phyloP scores from a whole-genome alignment of 2,329 filamentous ascomycete species.

The Neurospora crassa region DNA sequence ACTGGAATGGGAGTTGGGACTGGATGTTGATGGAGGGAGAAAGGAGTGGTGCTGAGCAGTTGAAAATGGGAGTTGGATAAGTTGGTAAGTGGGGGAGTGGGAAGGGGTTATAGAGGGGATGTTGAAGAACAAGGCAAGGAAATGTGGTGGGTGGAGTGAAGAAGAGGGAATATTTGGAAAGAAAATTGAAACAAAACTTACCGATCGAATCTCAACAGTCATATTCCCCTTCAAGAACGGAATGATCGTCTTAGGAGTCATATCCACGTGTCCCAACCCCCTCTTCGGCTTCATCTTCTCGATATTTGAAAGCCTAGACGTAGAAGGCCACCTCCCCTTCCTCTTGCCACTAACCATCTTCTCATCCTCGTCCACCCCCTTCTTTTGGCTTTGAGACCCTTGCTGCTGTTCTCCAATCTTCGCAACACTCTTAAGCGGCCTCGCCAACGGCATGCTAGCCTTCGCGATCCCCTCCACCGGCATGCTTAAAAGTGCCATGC shows the following conservation, averaged over 20 bases:
- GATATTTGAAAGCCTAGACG: background rate
- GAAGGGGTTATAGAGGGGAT: background rate
- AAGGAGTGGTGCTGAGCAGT: background rate
- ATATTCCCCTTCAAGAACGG: constrained; percentile 12
- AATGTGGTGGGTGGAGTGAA: too few species aligned
- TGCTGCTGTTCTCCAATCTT: background rate
- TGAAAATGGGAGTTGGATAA: too few species aligned
- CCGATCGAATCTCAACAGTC: constrained; percentile 16
- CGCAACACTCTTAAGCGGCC: background rate
- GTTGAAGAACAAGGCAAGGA: background rate
- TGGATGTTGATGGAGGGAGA: background rate
- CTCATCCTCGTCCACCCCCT: background rate
- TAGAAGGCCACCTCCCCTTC: background rate
- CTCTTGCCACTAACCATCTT: background rate
- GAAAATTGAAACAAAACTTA: constrained; percentile 13
- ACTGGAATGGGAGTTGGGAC: background rate
- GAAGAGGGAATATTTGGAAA: background rate
- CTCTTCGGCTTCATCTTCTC: background rate
- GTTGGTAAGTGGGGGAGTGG: too few species aligned
- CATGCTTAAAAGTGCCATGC: constrained; percentile 27
- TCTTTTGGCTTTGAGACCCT: background rate
- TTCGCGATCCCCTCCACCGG: constrained; percentile 20
- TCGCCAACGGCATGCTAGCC: constrained; percentile 9
- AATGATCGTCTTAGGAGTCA: constrained; percentile 5
- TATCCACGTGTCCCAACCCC: constrained; percentile 4